Conservation (phyloP, 1,284 basidiomycete species). For the Mycosarcoma maydis region DNA sequence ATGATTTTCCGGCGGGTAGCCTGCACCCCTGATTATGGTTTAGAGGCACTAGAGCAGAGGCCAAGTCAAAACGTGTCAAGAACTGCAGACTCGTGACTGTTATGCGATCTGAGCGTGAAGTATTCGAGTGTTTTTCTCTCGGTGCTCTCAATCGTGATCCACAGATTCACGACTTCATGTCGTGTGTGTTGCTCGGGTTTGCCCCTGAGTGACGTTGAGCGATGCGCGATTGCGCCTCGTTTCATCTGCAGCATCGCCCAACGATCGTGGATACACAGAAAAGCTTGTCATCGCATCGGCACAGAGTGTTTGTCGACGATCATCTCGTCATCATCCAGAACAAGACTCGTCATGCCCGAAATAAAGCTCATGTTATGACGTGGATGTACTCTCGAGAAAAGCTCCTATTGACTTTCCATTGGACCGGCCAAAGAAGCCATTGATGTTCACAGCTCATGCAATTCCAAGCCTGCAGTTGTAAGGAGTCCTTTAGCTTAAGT, state of each 20-base stretch:
- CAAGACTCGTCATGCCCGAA: conserved; percentile 3
- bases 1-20: neutral
- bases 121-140: conserved; percentile 2
- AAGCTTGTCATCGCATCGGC: neutral
- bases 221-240: no score
- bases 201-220: conserved; percentile 31
- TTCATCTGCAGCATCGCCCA: no score
- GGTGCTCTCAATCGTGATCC: no score
- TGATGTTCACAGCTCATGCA: no score
- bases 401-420: neutral
- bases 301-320: neutral
- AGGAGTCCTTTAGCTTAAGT: no score
- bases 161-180: no score
- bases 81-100: conserved; percentile 9
- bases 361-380: conserved; percentile 27
- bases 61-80: conserved; percentile 6
- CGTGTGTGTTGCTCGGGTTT: no score
- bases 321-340: no score
- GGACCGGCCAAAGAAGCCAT: conserved; percentile 4
- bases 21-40: neutral
- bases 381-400: conserved; percentile 6
- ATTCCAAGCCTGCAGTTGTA: no score
- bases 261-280: neutral
- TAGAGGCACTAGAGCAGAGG: conserved; percentile 18
- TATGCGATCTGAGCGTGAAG: neutral